These are phyloP conservation scores for Pleurotus ostreatus DNA, from an alignment of 768 basidiomycete species.

Conservation along the genomic window DNA sequence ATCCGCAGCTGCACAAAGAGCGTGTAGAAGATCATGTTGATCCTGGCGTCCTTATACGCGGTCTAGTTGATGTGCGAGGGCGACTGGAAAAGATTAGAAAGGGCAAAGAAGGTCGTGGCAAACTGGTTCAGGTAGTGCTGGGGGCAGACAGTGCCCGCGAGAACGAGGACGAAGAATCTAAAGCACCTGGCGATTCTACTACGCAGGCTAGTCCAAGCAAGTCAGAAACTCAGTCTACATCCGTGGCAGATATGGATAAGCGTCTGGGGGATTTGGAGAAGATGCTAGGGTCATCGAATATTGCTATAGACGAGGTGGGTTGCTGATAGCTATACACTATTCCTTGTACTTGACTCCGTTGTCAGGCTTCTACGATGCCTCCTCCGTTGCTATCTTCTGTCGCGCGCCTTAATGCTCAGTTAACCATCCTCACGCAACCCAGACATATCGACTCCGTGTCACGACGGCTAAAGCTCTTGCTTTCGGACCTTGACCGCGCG, in stretches of 20 bases:
- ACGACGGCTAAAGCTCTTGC: conserved; percentile 84
- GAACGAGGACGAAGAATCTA: conserved; percentile 8
- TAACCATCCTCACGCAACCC: conserved; percentile 89
- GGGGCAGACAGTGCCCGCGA: conserved; percentile 21
- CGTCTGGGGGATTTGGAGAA: conserved; percentile 83
- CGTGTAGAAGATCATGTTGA: conserved; percentile 59
- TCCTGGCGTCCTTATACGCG: conserved; percentile 72
- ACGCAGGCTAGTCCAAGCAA: background rate
- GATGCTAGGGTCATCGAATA: conserved; percentile 76
- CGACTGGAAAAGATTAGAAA: conserved; percentile 65
- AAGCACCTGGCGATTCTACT: background rate
- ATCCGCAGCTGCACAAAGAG: conserved; percentile 59
- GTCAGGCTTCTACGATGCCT: conserved; percentile 66
- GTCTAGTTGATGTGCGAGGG: conserved; percentile 69
- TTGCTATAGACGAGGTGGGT: conserved; percentile 77
- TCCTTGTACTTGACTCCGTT: background rate
- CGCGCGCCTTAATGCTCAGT: conserved; percentile 77
- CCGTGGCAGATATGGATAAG: conserved; percentile 72
- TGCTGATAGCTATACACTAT: background rate
- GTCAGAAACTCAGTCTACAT: conserved; percentile 44
- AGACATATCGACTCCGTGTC: conserved; percentile 95
- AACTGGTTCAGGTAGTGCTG: conserved; percentile 57
- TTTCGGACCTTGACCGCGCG: conserved; percentile 88
- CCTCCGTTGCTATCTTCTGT: conserved; percentile 81
- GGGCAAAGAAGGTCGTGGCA: conserved; percentile 61